Base-by-base conservation (phyloP, 2,329 filamentous ascomycete species). In the Thelonectria olida region DNA sequence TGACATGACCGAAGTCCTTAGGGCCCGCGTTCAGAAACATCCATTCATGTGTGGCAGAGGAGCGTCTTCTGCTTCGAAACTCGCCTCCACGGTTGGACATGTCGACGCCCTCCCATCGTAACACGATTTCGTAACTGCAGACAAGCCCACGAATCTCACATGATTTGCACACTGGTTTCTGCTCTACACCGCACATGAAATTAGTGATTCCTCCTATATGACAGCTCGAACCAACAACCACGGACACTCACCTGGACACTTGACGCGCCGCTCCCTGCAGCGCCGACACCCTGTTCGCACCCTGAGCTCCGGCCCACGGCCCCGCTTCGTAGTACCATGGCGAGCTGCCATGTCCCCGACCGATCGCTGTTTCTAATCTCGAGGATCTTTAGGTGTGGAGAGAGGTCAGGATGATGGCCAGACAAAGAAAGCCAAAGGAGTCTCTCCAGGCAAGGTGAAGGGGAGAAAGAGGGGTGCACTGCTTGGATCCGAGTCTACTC, bases 181-280 rank as follows among this genome's bases (percentile, higher is more conserved):
- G 62, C 42, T 72, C 56, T 59, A 27, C 8, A 5, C 17, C 17
- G 25, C 25, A 17, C 27, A 49, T 20, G 19, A 25, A 15, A 28
- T 25, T 17, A 4, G 6, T 7, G n/a, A n/a, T n/a, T n/a, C n/a
- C n/a, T n/a, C 27, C 22, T n/a, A 38, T 5, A 38, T 31, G 7
- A 38, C 34, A 5, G 13, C 5, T 38, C 5, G 9, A 19, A 42
- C 19, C 17, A 22, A 12, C 17, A 12, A 22, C 19, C 3, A 13
- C 3, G 19, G 39, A 5, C 2, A 42, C 39, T 20, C 19, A 42
- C 50, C 69, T 44, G 67, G 66, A 34, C 67, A 71, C 57, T 71
- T 71, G 23, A 71, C 67, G 23, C 69, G 63, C 25, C 69, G 58
- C 25, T 67, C 58, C 50, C 68, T 59, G 61, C 68, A 68, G 47